Evolutionary conservation across 2,329 filamentous ascomycete species (phyloP), one percentile per base, ranked within the genome.

Genomic region (Nemania sp.): DNA sequence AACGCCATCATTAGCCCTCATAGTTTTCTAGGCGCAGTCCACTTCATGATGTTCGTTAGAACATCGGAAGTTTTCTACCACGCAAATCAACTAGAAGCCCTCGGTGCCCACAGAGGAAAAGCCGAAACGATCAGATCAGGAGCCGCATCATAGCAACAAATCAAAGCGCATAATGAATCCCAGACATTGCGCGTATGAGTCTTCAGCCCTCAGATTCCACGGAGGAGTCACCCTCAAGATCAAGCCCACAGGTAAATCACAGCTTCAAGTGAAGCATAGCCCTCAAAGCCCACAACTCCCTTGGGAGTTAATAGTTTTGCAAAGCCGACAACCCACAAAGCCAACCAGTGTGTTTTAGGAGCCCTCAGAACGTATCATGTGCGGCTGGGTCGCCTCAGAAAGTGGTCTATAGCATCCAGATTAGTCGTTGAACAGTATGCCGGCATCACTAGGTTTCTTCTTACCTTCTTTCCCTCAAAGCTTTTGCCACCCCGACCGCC

Each of bases 381-480:
- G 77, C 71, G 66, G 68, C 70, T 61, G 44, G 42, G 47, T 56
- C 65, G 64, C 61, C 61, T 73, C 75, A 76, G 55, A 77, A 77
- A 61, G 84, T 89, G 70, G 84, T 55, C 55, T 58, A 39, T 7
- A 14, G 42, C 5, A 40, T n/a, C 8, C 17, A 7, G 6, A 52
- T 57, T 5, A 60, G 57, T 45, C 2, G 49, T 24, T 20, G 6
- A 15, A 53, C 14, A 3, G 6, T 7, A 15, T 23, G 1, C 3
- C 8, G 6, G 37, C 12, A 28, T 19, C 2, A 24, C 17, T 19
- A 24, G 5, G n/a, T 17, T 19, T n/a, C 12, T 23, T 24, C 57
- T 60, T 53, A 60, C 57, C 85, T 92, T 94, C 78, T 84, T 88
- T 74, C 90, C 91, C 74, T 84, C 78, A 79, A 88, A 90, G 69